phyloP scores from a whole-genome alignment of 495 filamentous ascomycete genomes.

The Staphylotrichum longicolle region DNA sequence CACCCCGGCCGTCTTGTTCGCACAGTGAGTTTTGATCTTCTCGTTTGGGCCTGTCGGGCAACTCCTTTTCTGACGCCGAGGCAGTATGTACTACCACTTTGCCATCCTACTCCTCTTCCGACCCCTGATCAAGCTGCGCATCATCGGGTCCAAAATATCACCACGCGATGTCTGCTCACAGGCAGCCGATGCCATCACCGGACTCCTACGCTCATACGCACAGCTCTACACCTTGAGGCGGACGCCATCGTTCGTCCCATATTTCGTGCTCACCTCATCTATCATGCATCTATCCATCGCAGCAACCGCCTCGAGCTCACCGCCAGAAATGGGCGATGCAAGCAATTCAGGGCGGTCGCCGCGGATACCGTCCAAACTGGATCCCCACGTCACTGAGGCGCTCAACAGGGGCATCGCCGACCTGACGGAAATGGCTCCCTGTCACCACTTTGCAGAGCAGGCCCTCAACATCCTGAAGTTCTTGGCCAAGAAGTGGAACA shows the following conservation, averaged over 20 bases:
- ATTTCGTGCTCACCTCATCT: slow-evolving; percentile 56
- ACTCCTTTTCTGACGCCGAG: not conserved
- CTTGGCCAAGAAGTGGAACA: slow-evolving; percentile 56
- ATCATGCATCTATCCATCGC: slow-evolving; percentile 59
- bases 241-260: slow-evolving; percentile 57
- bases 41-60: slow-evolving; percentile 6
- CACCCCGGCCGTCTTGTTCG: slow-evolving; percentile 59
- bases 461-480: slow-evolving; percentile 57
- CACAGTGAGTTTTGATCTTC: slow-evolving; percentile 53
- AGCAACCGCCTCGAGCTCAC: slow-evolving; percentile 26
- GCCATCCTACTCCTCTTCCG: slow-evolving; percentile 63
- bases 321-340: slow-evolving; percentile 10
- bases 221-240: slow-evolving; percentile 58
- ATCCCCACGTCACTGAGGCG: slow-evolving; percentile 38
- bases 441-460: slow-evolving; percentile 58
- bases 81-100: slow-evolving; percentile 65
- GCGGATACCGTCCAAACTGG: slow-evolving; percentile 29
- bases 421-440: slow-evolving; percentile 55
- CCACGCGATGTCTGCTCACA: slow-evolving; percentile 63
- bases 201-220: slow-evolving; percentile 56
- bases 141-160: slow-evolving; percentile 55
- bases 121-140: slow-evolving; percentile 60
- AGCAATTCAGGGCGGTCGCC: slow-evolving; percentile 22
- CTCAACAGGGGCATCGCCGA: slow-evolving; percentile 48
- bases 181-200: slow-evolving; percentile 60